These are phyloP conservation scores for Cinnamomum chago DNA, from an alignment of 164 flowering plant species.

Conservation along the genomic window DNA sequence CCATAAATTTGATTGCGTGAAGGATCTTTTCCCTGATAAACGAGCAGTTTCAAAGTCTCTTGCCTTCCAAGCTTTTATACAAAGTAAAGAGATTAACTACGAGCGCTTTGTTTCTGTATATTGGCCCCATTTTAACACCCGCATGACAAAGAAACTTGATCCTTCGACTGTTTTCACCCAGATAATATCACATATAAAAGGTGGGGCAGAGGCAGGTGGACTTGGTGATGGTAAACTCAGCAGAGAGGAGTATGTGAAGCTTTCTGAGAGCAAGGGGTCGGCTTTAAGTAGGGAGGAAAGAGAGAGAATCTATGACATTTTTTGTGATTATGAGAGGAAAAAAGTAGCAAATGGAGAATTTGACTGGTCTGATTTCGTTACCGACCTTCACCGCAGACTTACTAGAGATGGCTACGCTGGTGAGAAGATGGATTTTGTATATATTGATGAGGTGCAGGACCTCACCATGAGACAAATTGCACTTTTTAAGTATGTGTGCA, in stretches of 20 bases:
- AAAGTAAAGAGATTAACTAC: constrained; percentile 52
- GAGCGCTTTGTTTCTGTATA: constrained; percentile 48
- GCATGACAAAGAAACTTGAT: constrained; percentile 50
- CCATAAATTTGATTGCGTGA: constrained; percentile 35
- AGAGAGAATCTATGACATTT: constrained; percentile 49
- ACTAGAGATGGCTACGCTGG: constrained; percentile 30
- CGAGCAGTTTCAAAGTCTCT: constrained; percentile 29
- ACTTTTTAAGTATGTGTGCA: constrained; percentile 59
- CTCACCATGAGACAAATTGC: constrained; percentile 74
- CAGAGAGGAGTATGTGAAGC: constrained; percentile 37
- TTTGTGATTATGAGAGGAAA: constrained; percentile 55
- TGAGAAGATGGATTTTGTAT: constrained; percentile 57
- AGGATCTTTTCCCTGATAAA: constrained; percentile 16
- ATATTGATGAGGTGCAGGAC: constrained; percentile 87
- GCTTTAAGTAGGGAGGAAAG: constrained; percentile 34
- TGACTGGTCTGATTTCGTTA: constrained; percentile 72
- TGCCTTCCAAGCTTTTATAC: constrained; percentile 40
- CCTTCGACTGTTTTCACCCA: constrained; percentile 64
- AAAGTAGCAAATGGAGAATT: constrained; percentile 50
- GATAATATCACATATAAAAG: constrained; percentile 77
- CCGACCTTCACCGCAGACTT: constrained; percentile 57
- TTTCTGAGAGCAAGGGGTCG: constrained; percentile 49
- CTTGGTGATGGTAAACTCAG: constrained; percentile 32
- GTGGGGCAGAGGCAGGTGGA: constrained; percentile 34
- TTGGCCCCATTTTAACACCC: constrained; percentile 70